phyloP scores from a whole-genome alignment of 2,329 filamentous ascomycete species.

The Apiospora phragmitis region DNA sequence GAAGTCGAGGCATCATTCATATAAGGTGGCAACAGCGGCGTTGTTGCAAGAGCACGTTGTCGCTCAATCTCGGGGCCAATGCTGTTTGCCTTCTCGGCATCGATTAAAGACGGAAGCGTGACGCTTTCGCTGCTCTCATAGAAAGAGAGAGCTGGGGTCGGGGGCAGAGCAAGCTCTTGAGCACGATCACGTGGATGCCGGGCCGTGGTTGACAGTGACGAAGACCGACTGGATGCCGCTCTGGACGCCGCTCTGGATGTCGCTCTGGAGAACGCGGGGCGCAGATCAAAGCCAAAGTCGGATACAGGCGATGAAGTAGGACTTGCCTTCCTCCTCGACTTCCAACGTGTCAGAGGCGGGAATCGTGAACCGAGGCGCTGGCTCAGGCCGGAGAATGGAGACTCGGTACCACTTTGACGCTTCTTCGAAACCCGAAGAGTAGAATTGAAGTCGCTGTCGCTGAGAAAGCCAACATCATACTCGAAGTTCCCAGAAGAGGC shows the following conservation, averaged over 20 bases:
- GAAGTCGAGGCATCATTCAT: slow-evolving; percentile 62
- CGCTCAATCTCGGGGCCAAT: slow-evolving; percentile 54
- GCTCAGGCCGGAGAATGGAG: slow-evolving; percentile 61
- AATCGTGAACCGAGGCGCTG: slow-evolving; percentile 66
- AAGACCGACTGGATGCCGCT: slow-evolving; percentile 71
- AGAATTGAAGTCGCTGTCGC: slow-evolving; percentile 58
- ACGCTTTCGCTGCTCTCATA: slow-evolving; percentile 62
- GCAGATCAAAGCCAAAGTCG: slow-evolving; percentile 79
- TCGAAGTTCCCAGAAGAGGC: slow-evolving; percentile 51
- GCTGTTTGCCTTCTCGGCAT: slow-evolving; percentile 53
- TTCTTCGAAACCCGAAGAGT: slow-evolving; percentile 54
- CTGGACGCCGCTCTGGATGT: slow-evolving; percentile 58
- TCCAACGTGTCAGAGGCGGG: slow-evolving; percentile 53
- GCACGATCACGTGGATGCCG: slow-evolving; percentile 44
- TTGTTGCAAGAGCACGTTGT: slow-evolving; percentile 67
- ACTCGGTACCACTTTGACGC: slow-evolving; percentile 56
- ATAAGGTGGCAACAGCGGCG: slow-evolving; percentile 81
- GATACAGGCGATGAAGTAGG: slow-evolving; percentile 65
- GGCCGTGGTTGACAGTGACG: slow-evolving; percentile 68
- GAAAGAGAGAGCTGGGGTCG: slow-evolving; percentile 63
- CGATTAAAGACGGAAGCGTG: slow-evolving; percentile 45
- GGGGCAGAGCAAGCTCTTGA: slow-evolving; percentile 55
- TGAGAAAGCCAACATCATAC: slow-evolving; percentile 68
- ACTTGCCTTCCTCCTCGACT: slow-evolving; percentile 44
- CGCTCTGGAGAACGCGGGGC: slow-evolving; percentile 62